phyloP scores from a whole-genome alignment of 192 early-diverging fungal genomes.

The Podila minutissima region DNA sequence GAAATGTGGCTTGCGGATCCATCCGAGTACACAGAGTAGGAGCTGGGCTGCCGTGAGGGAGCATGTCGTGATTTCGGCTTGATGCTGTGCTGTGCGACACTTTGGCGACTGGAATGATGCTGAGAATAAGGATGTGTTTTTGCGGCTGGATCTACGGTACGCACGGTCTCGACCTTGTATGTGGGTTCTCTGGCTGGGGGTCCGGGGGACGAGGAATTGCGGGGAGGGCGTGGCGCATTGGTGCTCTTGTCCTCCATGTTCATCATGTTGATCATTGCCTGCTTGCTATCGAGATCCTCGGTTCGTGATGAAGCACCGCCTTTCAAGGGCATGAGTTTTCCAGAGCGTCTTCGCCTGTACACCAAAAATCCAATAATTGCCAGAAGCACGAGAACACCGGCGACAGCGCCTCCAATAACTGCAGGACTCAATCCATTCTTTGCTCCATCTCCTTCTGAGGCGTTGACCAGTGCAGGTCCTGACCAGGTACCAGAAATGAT shows the following conservation, averaged over 20 bases:
- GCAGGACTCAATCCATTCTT: neutral
- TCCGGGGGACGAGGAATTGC: neutral
- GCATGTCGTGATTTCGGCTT: neutral
- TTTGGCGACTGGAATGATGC: too few relatives aligned
- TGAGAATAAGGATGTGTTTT: too few relatives aligned
- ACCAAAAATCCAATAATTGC: neutral
- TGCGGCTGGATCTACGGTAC: too few relatives aligned
- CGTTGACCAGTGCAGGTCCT: conserved; percentile 25
- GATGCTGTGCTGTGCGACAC: neutral
- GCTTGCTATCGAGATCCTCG: conserved; percentile 10
- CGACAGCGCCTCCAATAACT: conserved; percentile 35
- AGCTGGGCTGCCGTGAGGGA: neutral
- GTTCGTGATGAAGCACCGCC: neutral
- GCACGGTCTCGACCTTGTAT: too few relatives aligned
- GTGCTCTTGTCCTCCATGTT: conserved; percentile 14
- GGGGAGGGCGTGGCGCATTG: neutral
- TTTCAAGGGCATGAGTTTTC: neutral
- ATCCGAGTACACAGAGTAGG: conserved; percentile 13
- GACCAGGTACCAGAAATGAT: conserved; percentile 44
- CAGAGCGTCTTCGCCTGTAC: conserved; percentile 11
- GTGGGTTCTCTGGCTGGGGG: too few relatives aligned
- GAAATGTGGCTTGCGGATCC: conserved; percentile 5
- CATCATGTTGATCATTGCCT: conserved; percentile 9
- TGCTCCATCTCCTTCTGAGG: neutral
- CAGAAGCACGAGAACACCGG: conserved; percentile 13